These are phyloP conservation scores for Flaveria trinervia DNA, from an alignment of 129 eudicot species.

Conservation along the genomic window DNA sequence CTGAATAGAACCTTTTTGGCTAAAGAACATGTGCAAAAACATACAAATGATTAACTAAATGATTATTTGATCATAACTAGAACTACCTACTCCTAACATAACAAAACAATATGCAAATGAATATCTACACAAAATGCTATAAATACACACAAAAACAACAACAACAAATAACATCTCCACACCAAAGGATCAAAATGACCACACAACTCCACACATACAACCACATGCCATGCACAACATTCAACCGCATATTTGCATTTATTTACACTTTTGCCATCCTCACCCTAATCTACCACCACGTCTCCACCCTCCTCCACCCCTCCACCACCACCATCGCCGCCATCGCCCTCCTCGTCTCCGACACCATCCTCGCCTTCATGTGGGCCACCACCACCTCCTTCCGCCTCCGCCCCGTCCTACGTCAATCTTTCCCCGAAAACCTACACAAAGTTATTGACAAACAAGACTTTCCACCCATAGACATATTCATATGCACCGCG, in stretches of 20 bases:
- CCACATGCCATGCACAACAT: constrained; percentile 39
- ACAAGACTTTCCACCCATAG: constrained; percentile 52
- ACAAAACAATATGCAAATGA: too few relatives aligned
- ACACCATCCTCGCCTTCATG: constrained; percentile 47
- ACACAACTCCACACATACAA: constrained; percentile 40
- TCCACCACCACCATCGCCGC: constrained; percentile 30
- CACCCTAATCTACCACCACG: constrained; percentile 47
- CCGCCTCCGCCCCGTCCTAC: constrained; percentile 47
- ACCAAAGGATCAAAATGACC: background rate
- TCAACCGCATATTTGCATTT: constrained; percentile 51
- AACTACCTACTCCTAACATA: too few relatives aligned
- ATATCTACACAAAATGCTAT: too few relatives aligned
- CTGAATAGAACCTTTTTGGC: too few relatives aligned
- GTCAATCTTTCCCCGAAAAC: constrained; percentile 50
- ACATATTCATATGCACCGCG: constrained; percentile 75
- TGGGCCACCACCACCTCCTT: constrained; percentile 54
- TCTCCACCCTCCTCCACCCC: constrained; percentile 31
- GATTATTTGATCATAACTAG: too few relatives aligned
- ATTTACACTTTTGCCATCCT: constrained; percentile 47
- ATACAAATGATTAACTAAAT: too few relatives aligned
- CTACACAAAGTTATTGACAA: constrained; percentile 21
- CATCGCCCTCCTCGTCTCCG: constrained; percentile 42
- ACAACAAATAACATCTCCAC: background rate
- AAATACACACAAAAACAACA: background rate
- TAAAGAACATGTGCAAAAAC: too few relatives aligned